Percentiles rank a stretch among this genome's conserved stretches.
Conservation (phyloP, 2,329 filamentous ascomycete species). For the Juglanconis sp. region DNA sequence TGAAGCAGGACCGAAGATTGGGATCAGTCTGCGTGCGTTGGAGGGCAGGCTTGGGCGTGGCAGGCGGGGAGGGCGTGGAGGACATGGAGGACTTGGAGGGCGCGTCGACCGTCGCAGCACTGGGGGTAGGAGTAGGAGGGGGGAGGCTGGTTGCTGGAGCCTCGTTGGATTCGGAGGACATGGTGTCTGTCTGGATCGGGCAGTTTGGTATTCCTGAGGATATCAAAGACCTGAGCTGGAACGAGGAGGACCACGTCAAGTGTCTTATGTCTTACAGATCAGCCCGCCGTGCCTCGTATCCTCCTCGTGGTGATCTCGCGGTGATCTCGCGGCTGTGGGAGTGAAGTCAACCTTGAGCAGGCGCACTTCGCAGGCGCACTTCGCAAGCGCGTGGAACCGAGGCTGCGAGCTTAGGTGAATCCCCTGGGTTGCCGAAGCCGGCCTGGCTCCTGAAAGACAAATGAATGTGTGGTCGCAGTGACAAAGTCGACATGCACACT, state of each 20-base stretch:
- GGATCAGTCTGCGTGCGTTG: constrained; percentile 17
- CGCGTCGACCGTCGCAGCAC: not conserved
- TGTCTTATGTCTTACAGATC: not conserved
- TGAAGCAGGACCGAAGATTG: constrained; percentile 52
- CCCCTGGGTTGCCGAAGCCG: not conserved
- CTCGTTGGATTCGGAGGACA: constrained; percentile 2
- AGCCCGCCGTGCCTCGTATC: not conserved
- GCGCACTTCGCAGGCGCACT: not conserved
- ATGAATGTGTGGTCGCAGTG: not conserved
- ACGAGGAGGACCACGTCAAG: too few species aligned
- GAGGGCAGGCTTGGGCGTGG: not conserved
- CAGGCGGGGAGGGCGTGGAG: not conserved
- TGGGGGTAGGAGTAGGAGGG: not conserved
- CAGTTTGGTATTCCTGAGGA: too few species aligned
- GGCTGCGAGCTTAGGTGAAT: not conserved
- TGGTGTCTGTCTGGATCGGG: not conserved
- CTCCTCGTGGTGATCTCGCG: not conserved
- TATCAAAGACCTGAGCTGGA: too few species aligned
- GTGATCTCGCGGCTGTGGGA: not conserved
- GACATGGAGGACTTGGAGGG: not conserved
- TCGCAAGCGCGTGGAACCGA: not conserved
- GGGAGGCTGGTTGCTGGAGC: constrained; percentile 1
- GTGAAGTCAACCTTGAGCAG: not conserved
- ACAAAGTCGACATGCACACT: not conserved
- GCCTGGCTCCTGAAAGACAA: not conserved